phyloP scores from a whole-genome alignment of 2,329 filamentous ascomycete genomes.

The Fusarium sp. region DNA sequence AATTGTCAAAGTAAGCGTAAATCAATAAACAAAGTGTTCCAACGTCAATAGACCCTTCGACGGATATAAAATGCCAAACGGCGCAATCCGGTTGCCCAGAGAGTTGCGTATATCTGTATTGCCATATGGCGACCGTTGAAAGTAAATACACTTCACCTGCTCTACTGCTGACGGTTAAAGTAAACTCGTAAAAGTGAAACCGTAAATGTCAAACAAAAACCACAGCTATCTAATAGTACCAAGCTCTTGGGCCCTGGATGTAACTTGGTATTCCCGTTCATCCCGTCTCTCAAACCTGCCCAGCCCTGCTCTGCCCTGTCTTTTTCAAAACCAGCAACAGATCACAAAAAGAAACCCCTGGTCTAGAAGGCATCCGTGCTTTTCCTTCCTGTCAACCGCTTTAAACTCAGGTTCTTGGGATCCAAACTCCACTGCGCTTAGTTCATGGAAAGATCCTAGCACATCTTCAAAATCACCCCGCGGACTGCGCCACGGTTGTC shows the following conservation, averaged over 20 bases:
- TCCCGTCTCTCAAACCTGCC: conserved; percentile 27
- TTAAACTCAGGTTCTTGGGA: conserved; percentile 11
- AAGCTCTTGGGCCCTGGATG: conserved; percentile 14
- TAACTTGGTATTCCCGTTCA: conserved; percentile 7
- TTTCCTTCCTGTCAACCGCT: neutral
- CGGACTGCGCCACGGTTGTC: conserved; percentile 44
- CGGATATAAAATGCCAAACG: neutral
- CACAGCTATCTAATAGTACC: conserved; percentile 14
- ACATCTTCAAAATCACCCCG: neutral
- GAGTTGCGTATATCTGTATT: conserved; percentile 7
- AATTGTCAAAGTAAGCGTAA: neutral
- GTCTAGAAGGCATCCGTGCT: conserved; percentile 11
- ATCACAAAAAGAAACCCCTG: conserved; percentile 28
- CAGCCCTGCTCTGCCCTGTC: conserved; percentile 5
- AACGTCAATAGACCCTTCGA: neutral
- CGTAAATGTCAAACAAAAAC: conserved; percentile 10
- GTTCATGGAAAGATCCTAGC: neutral
- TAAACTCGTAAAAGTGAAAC: conserved; percentile 19
- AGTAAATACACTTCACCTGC: neutral
- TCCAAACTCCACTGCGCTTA: conserved; percentile 34
- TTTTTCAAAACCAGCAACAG: conserved; percentile 12
- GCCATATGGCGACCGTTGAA: conserved; percentile 9
- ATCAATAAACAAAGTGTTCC: conserved; percentile 16
- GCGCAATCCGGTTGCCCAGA: conserved; percentile 7
- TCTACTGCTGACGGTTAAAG: conserved; percentile 1